Conservation (phyloP, 495 filamentous ascomycete species). For the Neurospora discreta region DNA sequence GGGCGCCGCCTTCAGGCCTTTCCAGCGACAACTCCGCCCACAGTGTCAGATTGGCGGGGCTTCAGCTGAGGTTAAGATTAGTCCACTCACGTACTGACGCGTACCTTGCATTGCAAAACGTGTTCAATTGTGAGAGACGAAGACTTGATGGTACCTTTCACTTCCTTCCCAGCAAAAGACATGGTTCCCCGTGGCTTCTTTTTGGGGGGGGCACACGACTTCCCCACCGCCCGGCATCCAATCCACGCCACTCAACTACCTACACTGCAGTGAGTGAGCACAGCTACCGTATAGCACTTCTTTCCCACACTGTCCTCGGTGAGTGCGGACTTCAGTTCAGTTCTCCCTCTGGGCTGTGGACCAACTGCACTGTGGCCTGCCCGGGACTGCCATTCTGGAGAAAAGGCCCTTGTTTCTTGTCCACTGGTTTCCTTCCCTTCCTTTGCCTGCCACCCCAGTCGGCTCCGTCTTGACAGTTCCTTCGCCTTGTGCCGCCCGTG, state of each 20-base stretch:
- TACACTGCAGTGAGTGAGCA: too few species aligned
- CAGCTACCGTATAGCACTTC: too few species aligned
- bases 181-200: background rate
- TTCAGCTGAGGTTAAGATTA: background rate
- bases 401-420: background rate
- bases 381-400: background rate
- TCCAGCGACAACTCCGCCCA: background rate
- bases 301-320: background rate
- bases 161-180: background rate
- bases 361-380: background rate
- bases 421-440: background rate
- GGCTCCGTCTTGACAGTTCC: background rate
- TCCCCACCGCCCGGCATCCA: background rate
- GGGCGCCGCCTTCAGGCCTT: background rate
- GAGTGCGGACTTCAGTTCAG: background rate
- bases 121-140: background rate
- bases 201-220: background rate
- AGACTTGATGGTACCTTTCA: background rate
- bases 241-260: too few species aligned
- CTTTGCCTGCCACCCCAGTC: background rate
- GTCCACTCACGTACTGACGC: conserved; percentile 1
- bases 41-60: background rate
- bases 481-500: background rate
- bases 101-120: conserved; percentile 2
- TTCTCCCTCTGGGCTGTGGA: too few species aligned